Conservation (phyloP, 345 rosid genomes). For the Erysimum cheiranthoides region DNA sequence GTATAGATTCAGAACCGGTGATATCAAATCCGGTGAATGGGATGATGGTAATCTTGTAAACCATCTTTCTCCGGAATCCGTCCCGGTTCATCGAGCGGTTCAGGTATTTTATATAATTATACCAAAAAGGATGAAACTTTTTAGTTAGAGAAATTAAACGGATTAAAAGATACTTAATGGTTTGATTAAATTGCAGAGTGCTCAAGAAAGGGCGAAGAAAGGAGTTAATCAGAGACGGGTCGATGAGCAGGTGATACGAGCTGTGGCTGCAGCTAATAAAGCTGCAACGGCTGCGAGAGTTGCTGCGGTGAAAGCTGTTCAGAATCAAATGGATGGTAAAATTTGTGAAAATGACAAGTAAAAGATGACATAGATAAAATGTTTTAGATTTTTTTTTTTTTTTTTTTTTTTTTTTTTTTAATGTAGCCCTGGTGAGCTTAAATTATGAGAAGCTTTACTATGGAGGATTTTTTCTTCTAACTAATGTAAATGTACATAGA, state of each 20-base stretch:
- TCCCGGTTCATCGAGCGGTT: conserved; percentile 62
- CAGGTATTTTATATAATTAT: conserved; percentile 55
- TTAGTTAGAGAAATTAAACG: neutral
- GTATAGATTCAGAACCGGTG: conserved; percentile 81
- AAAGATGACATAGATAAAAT: conserved; percentile 16
- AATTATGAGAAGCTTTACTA: conserved; percentile 39
- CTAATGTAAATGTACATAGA: conserved; percentile 37
- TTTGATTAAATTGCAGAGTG: conserved; percentile 55
- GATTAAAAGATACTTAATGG: neutral
- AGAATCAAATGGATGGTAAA: conserved; percentile 81
- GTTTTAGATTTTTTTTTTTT: neutral
- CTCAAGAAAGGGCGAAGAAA: conserved; percentile 67
- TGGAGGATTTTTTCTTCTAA: conserved; percentile 17
- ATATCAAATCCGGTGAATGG: conserved; percentile 79
- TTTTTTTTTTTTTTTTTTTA: neutral
- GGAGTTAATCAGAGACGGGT: conserved; percentile 60
- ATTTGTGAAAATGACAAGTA: conserved; percentile 57
- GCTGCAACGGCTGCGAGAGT: conserved; percentile 97
- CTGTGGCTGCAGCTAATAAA: conserved; percentile 78
- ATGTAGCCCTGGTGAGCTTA: conserved; percentile 35
- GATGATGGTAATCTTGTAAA: conserved; percentile 63
- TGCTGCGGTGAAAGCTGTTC: conserved; percentile 93
- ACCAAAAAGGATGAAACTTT: conserved; percentile 4
- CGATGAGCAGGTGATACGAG: conserved; percentile 75
- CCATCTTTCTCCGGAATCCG: conserved; percentile 52